A percentile compares a stretch with the other conserved stretches of the same genome.
Conservation (phyloP, 148 eudicot genomes). For the Camellia lanceoleosa region DNA sequence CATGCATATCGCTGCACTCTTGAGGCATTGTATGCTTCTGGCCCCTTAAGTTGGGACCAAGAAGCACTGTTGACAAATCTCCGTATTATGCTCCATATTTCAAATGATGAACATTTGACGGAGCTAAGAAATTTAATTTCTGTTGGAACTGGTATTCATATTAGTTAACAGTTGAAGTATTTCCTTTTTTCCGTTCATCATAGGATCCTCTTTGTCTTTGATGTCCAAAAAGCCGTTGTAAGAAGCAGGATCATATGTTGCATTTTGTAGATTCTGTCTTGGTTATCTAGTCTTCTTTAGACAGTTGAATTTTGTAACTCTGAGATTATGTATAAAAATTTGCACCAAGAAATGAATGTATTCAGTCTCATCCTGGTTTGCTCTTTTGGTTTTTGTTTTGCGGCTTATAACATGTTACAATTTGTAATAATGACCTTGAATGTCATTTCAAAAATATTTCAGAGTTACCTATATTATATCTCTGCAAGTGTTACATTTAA, state of each 20-base stretch:
- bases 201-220: background rate
- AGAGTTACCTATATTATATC: background rate
- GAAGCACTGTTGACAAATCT: conserved; percentile 51
- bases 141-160: conserved; percentile 22
- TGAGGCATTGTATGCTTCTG: conserved; percentile 46
- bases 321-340: conserved; percentile 16
- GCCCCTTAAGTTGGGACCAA: conserved; percentile 64
- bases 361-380: conserved; percentile 2
- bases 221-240: background rate
- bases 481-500: background rate
- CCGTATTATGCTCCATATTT: conserved; percentile 47
- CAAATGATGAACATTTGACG: conserved; percentile 57
- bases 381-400: background rate
- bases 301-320: conserved; percentile 18
- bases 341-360: conserved; percentile 5
- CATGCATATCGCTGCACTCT: conserved; percentile 45
- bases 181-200: background rate
- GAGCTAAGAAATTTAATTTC: conserved; percentile 49
- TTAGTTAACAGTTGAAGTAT: conserved; percentile 13
- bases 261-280: conserved; percentile 6
- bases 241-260: conserved; percentile 3
- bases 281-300: background rate
- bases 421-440: conserved; percentile 8
- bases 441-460: background rate
- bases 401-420: background rate